A percentile compares a stretch with the other conserved stretches of the same genome.
Conservation (phyloP, 2,329 filamentous ascomycete species). For the Thyridium curvatum region DNA sequence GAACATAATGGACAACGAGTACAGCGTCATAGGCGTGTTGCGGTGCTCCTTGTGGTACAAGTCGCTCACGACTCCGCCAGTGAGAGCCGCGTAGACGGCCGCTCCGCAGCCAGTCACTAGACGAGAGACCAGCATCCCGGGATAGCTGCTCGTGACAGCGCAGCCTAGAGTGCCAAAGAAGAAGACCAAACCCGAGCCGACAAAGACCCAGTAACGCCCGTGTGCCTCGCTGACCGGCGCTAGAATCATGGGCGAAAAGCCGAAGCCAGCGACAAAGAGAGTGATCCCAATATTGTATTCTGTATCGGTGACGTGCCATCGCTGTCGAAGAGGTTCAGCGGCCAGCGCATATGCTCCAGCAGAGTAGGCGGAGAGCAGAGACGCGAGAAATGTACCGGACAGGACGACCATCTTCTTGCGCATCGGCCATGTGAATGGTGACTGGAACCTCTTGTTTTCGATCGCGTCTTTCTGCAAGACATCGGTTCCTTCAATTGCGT, state of each 20-base stretch:
- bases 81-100: constrained; percentile 78
- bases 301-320: constrained; percentile 52
- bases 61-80: constrained; percentile 86
- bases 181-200: constrained; percentile 66
- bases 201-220: constrained; percentile 77
- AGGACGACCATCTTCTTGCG: no score
- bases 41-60: constrained; percentile 72
- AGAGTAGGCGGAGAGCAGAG: constrained; percentile 56
- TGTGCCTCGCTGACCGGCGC: constrained; percentile 87
- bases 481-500: no score
- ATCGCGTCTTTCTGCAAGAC: no score
- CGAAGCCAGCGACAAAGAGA: constrained; percentile 76
- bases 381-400: constrained; percentile 29
- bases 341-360: constrained; percentile 58
- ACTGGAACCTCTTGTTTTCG: no score
- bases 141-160: constrained; percentile 61
- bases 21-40: constrained; percentile 86
- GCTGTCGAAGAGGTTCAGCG: constrained; percentile 41
- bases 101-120: constrained; percentile 74
- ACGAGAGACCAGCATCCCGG: constrained; percentile 68
- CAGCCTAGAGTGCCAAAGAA: constrained; percentile 66
- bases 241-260: constrained; percentile 76
- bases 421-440: no score
- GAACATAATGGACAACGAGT: constrained; percentile 70
- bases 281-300: constrained; percentile 66